These are phyloP conservation scores for Kwoniella bestiolae DNA, from an alignment of 768 basidiomycete genomes.

Conservation along the genomic window DNA sequence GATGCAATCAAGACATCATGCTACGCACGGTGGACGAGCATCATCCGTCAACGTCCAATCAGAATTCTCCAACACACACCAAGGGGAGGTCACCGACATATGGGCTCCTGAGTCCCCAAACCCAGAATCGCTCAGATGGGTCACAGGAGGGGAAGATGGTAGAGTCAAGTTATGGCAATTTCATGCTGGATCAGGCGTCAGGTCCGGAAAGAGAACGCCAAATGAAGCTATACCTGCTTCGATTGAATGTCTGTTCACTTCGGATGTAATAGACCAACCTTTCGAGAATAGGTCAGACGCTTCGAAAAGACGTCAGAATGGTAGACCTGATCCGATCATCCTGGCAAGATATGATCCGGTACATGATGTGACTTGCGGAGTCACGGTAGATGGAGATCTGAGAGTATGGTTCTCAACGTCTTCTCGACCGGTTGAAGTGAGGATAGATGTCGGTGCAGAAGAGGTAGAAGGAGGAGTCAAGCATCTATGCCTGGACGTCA, in stretches of 20 bases:
- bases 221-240: conserved; percentile 17
- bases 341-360: conserved; percentile 37
- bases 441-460: conserved; percentile 39
- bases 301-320: conserved; percentile 30
- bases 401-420: conserved; percentile 37
- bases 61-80: conserved; percentile 32
- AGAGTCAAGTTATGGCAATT: conserved; percentile 48
- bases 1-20: conserved; percentile 33
- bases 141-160: conserved; percentile 50
- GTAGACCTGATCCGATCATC: conserved; percentile 36
- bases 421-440: conserved; percentile 11
- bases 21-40: conserved; percentile 43
- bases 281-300: conserved; percentile 36
- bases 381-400: conserved; percentile 48
- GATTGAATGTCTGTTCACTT: conserved; percentile 38
- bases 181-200: conserved; percentile 4
- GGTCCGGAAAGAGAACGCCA: conserved; percentile 27
- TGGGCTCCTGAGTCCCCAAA: conserved; percentile 32
- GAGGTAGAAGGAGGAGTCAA: conserved; percentile 32
- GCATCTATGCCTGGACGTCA: conserved; percentile 28
- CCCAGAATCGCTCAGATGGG: conserved; percentile 24
- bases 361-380: conserved; percentile 37
- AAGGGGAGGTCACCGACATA: conserved; percentile 35
- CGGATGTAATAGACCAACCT: conserved; percentile 9
- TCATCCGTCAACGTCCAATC: conserved; percentile 37